Percentiles rank a stretch among this genome's conserved stretches.
phyloP scores from a whole-genome alignment of 2,329 filamentous ascomycete species.

The Leptographium wingfieldii region DNA sequence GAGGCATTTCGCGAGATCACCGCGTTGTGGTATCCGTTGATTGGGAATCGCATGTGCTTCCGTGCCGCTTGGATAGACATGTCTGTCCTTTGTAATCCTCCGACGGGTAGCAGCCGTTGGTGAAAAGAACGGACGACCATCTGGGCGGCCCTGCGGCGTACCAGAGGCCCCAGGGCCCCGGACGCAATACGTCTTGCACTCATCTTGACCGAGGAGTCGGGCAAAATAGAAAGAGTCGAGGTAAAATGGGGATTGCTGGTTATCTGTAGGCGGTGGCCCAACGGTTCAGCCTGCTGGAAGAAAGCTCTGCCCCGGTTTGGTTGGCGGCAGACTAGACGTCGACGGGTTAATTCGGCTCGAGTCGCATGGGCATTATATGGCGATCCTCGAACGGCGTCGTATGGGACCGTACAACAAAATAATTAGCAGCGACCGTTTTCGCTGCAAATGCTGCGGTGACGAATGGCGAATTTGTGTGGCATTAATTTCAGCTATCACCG shows the following conservation, averaged over 20 bases:
- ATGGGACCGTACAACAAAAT: not conserved
- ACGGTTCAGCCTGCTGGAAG: not conserved
- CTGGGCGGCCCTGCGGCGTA: constrained; percentile 45
- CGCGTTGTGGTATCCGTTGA: constrained; percentile 75
- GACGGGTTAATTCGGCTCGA: not conserved
- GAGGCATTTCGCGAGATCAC: constrained; percentile 51
- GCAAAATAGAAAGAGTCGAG: not conserved
- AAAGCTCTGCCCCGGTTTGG: not conserved
- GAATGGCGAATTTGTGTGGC: not conserved
- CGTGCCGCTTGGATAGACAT: constrained; percentile 43
- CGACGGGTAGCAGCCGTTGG: constrained; percentile 44
- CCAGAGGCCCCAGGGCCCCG: constrained; percentile 49
- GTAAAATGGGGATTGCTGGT: not conserved
- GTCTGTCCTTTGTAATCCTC: constrained; percentile 56
- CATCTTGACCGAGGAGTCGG: constrained; percentile 31
- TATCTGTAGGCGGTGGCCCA: not conserved
- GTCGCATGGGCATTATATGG: not conserved
- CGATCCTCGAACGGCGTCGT: not conserved
- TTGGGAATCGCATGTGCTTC: constrained; percentile 62
- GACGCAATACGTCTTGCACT: constrained; percentile 65
- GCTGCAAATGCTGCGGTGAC: not conserved
- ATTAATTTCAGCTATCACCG: constrained; percentile 1
- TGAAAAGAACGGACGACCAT: constrained; percentile 48
- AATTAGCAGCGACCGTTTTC: not conserved
- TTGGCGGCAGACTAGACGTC: constrained; percentile 1